These are phyloP conservation scores for Phytophthora idaei DNA, from an alignment of 352 stramenopile species.

Conservation along the genomic window DNA sequence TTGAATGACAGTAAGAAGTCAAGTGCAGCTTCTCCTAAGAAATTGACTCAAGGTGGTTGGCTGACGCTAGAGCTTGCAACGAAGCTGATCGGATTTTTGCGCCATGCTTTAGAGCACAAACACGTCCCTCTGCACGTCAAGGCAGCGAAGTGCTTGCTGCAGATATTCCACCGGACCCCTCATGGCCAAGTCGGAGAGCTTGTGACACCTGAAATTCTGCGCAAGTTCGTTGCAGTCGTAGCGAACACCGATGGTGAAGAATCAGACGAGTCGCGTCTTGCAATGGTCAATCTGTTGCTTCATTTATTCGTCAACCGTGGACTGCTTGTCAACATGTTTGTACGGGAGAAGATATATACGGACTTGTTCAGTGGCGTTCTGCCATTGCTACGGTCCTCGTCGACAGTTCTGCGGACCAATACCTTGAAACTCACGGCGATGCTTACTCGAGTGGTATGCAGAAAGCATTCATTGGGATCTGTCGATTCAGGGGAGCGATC, in stretches of 20 bases:
- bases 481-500: background rate
- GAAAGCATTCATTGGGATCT: constrained; percentile 36
- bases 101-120: constrained; percentile 57
- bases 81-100: constrained; percentile 55
- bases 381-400: constrained; percentile 49
- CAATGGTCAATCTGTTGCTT: constrained; percentile 65
- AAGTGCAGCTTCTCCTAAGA: constrained; percentile 13
- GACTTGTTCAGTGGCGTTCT: constrained; percentile 62
- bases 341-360: constrained; percentile 63
- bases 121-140: constrained; percentile 64
- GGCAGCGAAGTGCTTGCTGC: constrained; percentile 70
- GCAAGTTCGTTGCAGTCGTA: constrained; percentile 60
- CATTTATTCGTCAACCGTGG: constrained; percentile 69
- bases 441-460: constrained; percentile 61
- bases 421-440: constrained; percentile 62
- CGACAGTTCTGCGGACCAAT: constrained; percentile 42
- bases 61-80: constrained; percentile 50
- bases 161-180: constrained; percentile 60
- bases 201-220: constrained; percentile 52
- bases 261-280: constrained; percentile 71
- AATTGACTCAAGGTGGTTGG: constrained; percentile 22
- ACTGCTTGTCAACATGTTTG: constrained; percentile 59
- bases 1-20: constrained; percentile 14
- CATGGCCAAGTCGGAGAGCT: constrained; percentile 44
- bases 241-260: constrained; percentile 55